These are phyloP conservation scores for Colletotrichum spinosum DNA, from an alignment of 2,329 filamentous ascomycete genomes.

Conservation along the genomic window DNA sequence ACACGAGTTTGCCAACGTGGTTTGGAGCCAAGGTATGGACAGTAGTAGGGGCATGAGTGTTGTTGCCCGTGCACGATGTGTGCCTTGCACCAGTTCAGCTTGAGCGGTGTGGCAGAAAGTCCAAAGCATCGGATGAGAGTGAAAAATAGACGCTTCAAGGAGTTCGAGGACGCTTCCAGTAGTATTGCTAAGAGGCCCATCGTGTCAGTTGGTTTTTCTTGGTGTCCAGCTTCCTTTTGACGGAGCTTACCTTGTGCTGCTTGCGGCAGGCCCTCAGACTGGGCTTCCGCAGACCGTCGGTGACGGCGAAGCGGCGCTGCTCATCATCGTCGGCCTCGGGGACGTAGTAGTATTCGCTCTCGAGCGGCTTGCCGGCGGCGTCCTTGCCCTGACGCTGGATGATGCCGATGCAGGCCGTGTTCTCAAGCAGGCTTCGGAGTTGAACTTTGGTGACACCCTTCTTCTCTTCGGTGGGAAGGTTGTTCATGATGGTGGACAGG, in stretches of 20 bases:
- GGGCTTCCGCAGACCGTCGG: constrained; percentile 87
- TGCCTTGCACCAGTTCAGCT: constrained; percentile 16
- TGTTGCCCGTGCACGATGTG: constrained; percentile 2
- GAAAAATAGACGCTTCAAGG: constrained; percentile 54
- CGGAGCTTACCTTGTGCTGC: constrained; percentile 87
- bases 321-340: constrained; percentile 87
- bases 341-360: constrained; percentile 98
- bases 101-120: constrained; percentile 10
- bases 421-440: constrained; percentile 78
- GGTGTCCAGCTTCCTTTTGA: neutral
- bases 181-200: constrained; percentile 68
- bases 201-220: constrained; percentile 37
- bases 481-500: constrained; percentile 87
- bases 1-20: constrained; percentile 28
- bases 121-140: constrained; percentile 16
- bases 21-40: constrained; percentile 34
- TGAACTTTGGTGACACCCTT: constrained; percentile 69
- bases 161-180: constrained; percentile 74
- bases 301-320: constrained; percentile 82
- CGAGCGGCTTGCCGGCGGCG: constrained; percentile 90
- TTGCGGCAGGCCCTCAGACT: constrained; percentile 91
- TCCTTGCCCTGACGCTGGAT: constrained; percentile 94
- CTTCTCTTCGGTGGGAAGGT: constrained; percentile 78
- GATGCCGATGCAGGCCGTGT: constrained; percentile 84
- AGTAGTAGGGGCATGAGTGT: constrained; percentile 17